Conservation (phyloP, 441 rosid genomes). For the Geranium incanum region DNA sequence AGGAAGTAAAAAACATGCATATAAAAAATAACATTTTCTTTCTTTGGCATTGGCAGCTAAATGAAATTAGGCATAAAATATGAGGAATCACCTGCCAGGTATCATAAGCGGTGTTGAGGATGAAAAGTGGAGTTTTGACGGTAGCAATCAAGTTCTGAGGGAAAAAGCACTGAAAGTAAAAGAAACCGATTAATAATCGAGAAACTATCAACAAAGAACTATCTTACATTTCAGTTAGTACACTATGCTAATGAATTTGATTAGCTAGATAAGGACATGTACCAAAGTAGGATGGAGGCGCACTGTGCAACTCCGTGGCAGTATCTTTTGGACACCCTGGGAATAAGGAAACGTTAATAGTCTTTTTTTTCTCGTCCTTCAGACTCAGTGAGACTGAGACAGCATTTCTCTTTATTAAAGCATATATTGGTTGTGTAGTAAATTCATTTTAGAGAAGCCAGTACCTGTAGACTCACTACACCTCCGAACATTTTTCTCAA, state of each 20-base stretch:
- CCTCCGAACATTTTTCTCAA: no score
- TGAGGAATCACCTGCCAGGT: constrained; percentile 11
- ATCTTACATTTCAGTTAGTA: neutral
- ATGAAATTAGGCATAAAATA: constrained; percentile 52
- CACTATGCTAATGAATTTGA: neutral
- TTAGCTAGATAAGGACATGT: no score
- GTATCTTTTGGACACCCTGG: constrained; percentile 22
- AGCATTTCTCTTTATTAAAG: no score
- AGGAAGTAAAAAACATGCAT: no score
- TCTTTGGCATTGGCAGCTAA: constrained; percentile 28
- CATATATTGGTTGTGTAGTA: no score
- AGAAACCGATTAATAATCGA: neutral
- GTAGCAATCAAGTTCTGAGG: constrained; percentile 28
- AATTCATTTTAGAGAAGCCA: no score
- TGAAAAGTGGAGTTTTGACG: constrained; percentile 20
- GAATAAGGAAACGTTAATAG: neutral
- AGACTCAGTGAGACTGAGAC: no score
- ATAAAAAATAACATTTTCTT: neutral
- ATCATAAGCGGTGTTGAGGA: constrained; percentile 65
- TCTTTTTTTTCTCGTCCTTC: no score
- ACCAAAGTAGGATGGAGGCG: constrained; percentile 27
- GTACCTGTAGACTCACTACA: no score
- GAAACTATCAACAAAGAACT: no score
- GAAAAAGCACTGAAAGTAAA: constrained; percentile 29
- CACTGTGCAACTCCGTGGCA: constrained; percentile 23